These are phyloP conservation scores for Leccinum angustisporum DNA, from an alignment of 1,284 basidiomycete species.

Conservation along the genomic window DNA sequence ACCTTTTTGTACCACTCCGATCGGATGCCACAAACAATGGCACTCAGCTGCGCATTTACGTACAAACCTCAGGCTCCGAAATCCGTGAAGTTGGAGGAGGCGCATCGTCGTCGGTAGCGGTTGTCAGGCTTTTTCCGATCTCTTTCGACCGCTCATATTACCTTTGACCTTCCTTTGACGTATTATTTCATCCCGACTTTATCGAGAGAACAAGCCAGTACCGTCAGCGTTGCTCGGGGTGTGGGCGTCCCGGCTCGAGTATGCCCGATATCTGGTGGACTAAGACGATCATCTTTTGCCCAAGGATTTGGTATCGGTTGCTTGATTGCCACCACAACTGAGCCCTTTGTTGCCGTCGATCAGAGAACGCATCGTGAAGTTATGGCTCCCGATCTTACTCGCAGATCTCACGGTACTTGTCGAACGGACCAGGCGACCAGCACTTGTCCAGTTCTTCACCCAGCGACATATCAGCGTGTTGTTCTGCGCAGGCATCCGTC, in stretches of 20 bases:
- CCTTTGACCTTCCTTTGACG: conserved; percentile 64
- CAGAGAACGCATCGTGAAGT: conserved; percentile 63
- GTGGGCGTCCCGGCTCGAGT: conserved; percentile 68
- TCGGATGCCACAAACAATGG: conserved; percentile 70
- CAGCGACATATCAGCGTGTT: conserved; percentile 85
- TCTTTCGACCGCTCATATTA: conserved; percentile 78
- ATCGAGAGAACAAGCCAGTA: conserved; percentile 88
- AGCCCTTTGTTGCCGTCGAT: conserved; percentile 67
- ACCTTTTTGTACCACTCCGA: conserved; percentile 87
- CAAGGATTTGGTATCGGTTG: conserved; percentile 71
- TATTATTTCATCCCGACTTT: conserved; percentile 83
- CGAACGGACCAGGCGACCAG: conserved; percentile 55
- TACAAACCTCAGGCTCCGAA: conserved; percentile 68
- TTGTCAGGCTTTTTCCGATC: conserved; percentile 86
- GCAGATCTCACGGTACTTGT: conserved; percentile 74
- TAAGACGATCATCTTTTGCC: conserved; percentile 70
- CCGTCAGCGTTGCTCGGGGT: conserved; percentile 90
- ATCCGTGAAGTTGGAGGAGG: conserved; percentile 69
- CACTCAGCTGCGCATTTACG: conserved; percentile 80
- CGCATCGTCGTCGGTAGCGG: conserved; percentile 66
- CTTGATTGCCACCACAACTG: conserved; percentile 81
- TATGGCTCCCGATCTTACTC: conserved; percentile 77
- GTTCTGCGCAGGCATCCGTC: conserved; percentile 74
- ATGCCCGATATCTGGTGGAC: conserved; percentile 63
- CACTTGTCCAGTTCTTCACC: conserved; percentile 69